phyloP scores from a whole-genome alignment of 2,329 filamentous ascomycete species.

The Colletotrichum eleusines region DNA sequence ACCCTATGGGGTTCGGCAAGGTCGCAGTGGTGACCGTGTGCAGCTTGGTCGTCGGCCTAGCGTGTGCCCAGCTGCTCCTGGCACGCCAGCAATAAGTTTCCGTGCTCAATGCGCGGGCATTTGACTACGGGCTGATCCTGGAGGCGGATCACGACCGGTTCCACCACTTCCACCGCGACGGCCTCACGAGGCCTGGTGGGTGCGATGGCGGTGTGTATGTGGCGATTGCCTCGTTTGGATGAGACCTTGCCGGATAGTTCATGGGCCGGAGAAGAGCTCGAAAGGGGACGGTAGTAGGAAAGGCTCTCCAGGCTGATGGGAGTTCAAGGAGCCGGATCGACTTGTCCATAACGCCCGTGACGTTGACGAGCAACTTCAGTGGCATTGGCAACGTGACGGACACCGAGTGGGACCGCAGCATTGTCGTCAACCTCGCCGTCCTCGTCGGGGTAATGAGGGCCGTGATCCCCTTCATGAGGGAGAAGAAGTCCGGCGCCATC shows the following conservation, averaged over 20 bases:
- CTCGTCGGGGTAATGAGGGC: slow-evolving; percentile 60
- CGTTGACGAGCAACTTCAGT: too few relatives aligned
- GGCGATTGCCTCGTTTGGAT: slow-evolving; percentile 27
- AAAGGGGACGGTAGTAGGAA: not conserved
- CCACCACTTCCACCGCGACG: slow-evolving; percentile 51
- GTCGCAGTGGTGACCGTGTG: slow-evolving; percentile 50
- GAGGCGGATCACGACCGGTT: slow-evolving; percentile 47
- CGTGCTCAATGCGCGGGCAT: slow-evolving; percentile 21
- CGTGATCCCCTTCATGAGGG: slow-evolving; percentile 56
- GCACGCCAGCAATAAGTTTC: slow-evolving; percentile 33
- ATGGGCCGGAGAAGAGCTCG: too few relatives aligned
- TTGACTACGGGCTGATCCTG: slow-evolving; percentile 44
- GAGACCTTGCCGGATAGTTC: not conserved
- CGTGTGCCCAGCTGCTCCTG: slow-evolving; percentile 49
- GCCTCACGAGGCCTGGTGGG: slow-evolving; percentile 48
- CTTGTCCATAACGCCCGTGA: too few relatives aligned
- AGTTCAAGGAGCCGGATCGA: slow-evolving; percentile 48
- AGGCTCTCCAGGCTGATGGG: not conserved
- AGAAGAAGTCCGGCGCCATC: slow-evolving; percentile 54
- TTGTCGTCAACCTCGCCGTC: too few relatives aligned
- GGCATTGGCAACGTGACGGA: too few relatives aligned
- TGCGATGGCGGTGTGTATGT: slow-evolving; percentile 45
- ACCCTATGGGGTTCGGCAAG: slow-evolving; percentile 40
- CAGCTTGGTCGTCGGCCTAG: slow-evolving; percentile 51
- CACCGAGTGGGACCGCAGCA: too few relatives aligned